Evolutionary conservation across 225 moss, liverwort and hornwort species (phyloP).

Genomic region (Lunularia cruciata): DNA sequence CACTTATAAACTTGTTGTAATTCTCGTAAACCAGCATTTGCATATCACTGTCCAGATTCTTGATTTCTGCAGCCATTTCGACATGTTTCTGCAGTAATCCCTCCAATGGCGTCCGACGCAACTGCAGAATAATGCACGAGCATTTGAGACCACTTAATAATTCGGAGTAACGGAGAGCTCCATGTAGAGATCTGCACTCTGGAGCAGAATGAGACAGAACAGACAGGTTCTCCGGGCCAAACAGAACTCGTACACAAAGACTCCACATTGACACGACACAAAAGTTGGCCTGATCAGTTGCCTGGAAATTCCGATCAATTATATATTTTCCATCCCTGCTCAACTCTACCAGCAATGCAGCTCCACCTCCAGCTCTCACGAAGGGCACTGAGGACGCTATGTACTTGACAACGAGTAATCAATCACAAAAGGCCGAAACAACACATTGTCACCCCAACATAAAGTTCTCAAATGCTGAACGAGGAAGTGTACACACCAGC

Average conservation of each 20-base stretch:
- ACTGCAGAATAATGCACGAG: conserved; percentile 31
- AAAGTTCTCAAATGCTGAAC: too few relatives aligned
- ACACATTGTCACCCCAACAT: neutral
- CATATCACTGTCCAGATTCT: conserved; percentile 80
- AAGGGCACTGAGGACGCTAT: neutral
- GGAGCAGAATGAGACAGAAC: neutral
- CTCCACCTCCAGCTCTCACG: neutral
- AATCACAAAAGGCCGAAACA: neutral
- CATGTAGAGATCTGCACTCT: neutral
- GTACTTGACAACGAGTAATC: neutral
- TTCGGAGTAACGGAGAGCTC: neutral
- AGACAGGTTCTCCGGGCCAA: neutral
- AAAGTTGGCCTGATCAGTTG: neutral
- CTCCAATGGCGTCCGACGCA: conserved; percentile 55
- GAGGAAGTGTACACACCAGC: too few relatives aligned
- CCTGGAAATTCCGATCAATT: neutral
- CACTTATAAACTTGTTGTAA: conserved; percentile 95
- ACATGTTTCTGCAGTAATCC: conserved; percentile 76
- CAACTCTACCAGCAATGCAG: neutral
- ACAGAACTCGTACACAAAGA: neutral
- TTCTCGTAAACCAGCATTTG: conserved; percentile 95
- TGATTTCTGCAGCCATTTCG: conserved; percentile 88
- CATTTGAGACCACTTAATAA: neutral
- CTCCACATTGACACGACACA: neutral
- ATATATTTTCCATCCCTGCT: neutral